Conservation (phyloP, 73 alveolate species). For the Paramecium biaurelia region DNA sequence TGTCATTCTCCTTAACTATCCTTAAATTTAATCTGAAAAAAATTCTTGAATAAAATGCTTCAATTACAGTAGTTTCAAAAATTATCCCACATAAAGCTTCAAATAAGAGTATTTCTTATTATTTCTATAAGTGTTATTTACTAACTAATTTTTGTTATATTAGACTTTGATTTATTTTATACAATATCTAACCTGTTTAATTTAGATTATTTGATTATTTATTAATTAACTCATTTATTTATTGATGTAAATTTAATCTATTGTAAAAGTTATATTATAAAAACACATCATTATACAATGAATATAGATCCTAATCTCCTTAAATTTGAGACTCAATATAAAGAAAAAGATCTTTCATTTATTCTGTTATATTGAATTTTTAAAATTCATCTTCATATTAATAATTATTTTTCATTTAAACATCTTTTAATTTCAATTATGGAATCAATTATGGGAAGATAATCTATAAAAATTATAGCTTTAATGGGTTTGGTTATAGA, state of each 20-base stretch:
- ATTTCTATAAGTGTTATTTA: background rate
- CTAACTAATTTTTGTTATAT: background rate
- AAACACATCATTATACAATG: slow-evolving; percentile 21
- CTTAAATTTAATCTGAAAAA: background rate
- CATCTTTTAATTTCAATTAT: background rate
- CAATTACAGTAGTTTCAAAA: slow-evolving; percentile 10
- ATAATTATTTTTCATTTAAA: background rate
- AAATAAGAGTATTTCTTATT: background rate
- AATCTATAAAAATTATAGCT: background rate
- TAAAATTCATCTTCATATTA: background rate
- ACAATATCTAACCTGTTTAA: slow-evolving; percentile 7
- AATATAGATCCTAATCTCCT: background rate
- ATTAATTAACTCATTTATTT: background rate
- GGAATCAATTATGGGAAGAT: slow-evolving; percentile 43
- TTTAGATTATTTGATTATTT: background rate
- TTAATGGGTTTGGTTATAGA: background rate
- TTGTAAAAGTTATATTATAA: background rate
- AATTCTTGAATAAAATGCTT: background rate
- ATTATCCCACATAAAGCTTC: background rate
- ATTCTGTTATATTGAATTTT: background rate
- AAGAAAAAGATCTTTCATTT: background rate
- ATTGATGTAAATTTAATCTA: slow-evolving; percentile 38
- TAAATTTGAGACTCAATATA: background rate
- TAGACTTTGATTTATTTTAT: background rate
- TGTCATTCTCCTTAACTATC: background rate